Conservation (phyloP, 345 rosid genomes). For the Alliaria petiolata region DNA sequence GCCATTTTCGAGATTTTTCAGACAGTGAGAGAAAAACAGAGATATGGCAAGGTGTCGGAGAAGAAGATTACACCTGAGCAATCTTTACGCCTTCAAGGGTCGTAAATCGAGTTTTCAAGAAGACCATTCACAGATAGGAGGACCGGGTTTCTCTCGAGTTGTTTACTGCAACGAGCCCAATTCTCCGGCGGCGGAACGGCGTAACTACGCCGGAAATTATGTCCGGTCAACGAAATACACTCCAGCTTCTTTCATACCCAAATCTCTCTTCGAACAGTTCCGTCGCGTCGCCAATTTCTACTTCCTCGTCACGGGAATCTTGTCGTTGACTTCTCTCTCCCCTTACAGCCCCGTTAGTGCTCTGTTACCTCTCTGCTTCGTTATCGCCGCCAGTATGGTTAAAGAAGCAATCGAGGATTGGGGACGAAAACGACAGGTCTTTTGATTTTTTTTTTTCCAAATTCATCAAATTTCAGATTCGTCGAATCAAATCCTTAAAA, state of each 20-base stretch:
- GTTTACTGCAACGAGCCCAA: conserved; percentile 80
- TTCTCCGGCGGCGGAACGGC: conserved; percentile 47
- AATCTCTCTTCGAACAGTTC: conserved; percentile 88
- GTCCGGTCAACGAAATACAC: conserved; percentile 87
- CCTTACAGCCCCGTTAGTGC: conserved; percentile 79
- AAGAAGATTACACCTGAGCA: conserved; percentile 59
- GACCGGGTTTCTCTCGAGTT: conserved; percentile 88
- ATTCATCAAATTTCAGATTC: not conserved
- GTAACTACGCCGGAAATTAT: conserved; percentile 54
- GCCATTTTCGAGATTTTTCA: not conserved
- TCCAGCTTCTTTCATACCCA: conserved; percentile 69
- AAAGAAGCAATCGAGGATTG: conserved; percentile 89
- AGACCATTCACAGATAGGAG: conserved; percentile 81
- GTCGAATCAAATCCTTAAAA: not conserved
- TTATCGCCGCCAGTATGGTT: conserved; percentile 82
- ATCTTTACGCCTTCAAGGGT: conserved; percentile 60
- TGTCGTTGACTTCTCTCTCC: conserved; percentile 74
- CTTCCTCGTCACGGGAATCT: conserved; percentile 72
- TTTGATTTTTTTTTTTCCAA: too few relatives aligned
- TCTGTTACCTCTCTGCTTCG: conserved; percentile 78
- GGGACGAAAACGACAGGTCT: conserved; percentile 78
- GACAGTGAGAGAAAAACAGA: not conserved
- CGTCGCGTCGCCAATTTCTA: conserved; percentile 89
- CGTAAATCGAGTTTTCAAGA: conserved; percentile 63
- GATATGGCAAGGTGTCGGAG: conserved; percentile 43